Base-by-base conservation (phyloP, 106 monocot genomes). In the Chionographis japonica region DNA sequence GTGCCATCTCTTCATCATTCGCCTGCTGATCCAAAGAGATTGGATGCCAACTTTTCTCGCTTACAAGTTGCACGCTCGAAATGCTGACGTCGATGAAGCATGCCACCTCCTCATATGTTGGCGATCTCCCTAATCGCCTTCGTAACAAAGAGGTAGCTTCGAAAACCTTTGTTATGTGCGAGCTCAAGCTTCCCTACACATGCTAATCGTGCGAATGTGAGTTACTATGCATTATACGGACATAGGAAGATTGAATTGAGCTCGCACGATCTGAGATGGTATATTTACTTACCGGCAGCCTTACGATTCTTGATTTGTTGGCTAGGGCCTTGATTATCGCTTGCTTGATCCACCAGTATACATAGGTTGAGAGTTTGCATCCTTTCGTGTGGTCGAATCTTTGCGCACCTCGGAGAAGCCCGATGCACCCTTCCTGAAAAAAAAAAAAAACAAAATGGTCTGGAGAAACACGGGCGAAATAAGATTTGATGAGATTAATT, bases 321-420 rank as follows among this genome's bases (percentile, higher is more conserved):
- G 78, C 76, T 74, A 87, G 72, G 27, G 83, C 77, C 65, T 65
- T 83, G 65, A 83, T 64, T 43, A 87, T 83, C 13, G 83, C 87
- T 74, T 87, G 87, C 20, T 79, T 87, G 69, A 87, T 87, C 87
- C 87, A 87, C 87, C 87, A 87, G 36, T 87, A 87, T 3, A 83
- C 87, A 74, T 87, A 87, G 3, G 87, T 87, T 12, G 87, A 87
- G 19, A 87, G 83, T 58, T 74, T 87, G 52, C 77, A 63, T 67
- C 87, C 87, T 77, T 68, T 83, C 41, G 9, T 80, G 53, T 67
- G 40, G 43, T 87, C 87, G 61, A 83, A 87, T 71, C 67, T 76
- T 19, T 77, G 69, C 17, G 77, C 83, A 16, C 87, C 87, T 40
- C 66, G 76, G 63, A 87, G 83, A 62, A 87, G 83, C 46, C 87